These are phyloP conservation scores for Rhododendron ferrugineum DNA, from an alignment of 148 eudicot species.

Conservation along the genomic window DNA sequence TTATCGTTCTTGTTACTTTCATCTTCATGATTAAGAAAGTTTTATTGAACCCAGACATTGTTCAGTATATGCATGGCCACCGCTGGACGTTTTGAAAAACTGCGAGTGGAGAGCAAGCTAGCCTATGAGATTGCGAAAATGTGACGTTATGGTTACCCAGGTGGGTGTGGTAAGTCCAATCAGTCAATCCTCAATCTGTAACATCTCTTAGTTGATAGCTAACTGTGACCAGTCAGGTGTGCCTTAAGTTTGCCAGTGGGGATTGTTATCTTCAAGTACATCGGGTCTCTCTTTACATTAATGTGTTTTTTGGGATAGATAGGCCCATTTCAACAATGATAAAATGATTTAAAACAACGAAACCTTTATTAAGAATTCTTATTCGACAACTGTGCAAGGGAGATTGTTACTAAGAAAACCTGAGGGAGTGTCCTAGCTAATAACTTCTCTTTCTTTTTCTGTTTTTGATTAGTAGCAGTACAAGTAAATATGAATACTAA, in stretches of 20 bases:
- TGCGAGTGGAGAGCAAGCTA: not conserved
- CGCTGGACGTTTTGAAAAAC: not conserved
- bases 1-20: not conserved
- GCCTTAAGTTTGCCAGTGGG: not conserved
- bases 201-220: not conserved
- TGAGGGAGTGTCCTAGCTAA: not conserved
- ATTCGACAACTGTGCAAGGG: not conserved
- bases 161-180: not conserved
- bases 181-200: not conserved
- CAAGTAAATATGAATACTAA: not conserved
- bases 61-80: not conserved
- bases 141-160: not conserved
- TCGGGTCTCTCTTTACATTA: not conserved
- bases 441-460: not conserved
- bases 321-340: not conserved
- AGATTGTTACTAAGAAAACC: not conserved
- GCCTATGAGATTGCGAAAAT: not conserved
- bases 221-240: not conserved
- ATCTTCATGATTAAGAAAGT: not conserved
- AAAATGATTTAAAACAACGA: not conserved
- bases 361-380: not conserved
- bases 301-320: not conserved
- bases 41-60: not conserved
- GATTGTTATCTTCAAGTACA: not conserved
- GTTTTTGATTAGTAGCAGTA: not conserved